phyloP scores from a whole-genome alignment of 2,329 filamentous ascomycete genomes.

The Helotiales sp. region DNA sequence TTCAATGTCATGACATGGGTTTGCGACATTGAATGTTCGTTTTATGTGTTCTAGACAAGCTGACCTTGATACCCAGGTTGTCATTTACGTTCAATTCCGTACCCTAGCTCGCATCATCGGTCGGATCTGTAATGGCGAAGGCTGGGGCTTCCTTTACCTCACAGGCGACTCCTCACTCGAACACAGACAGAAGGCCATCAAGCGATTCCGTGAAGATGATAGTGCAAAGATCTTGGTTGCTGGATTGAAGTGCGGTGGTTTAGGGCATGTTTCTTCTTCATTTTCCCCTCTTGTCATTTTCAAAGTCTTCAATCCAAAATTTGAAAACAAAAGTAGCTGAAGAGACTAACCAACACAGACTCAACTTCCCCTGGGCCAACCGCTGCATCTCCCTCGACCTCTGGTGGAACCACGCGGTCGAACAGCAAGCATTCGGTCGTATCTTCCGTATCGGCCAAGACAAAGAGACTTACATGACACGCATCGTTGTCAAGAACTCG shows the following conservation, averaged over 20 bases:
- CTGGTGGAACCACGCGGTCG: slow-evolving; percentile 47
- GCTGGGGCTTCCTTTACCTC: slow-evolving; percentile 51
- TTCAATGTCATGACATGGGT: background rate
- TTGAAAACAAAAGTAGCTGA: background rate
- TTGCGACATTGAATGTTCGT: background rate
- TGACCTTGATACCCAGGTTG: slow-evolving; percentile 29
- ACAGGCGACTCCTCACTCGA: slow-evolving; percentile 53
- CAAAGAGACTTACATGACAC: slow-evolving; percentile 62
- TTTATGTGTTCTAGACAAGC: background rate
- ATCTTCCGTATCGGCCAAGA: slow-evolving; percentile 69
- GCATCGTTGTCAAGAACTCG: slow-evolving; percentile 58
- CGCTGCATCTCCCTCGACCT: slow-evolving; percentile 49
- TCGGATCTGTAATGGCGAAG: slow-evolving; percentile 54
- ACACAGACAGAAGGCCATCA: slow-evolving; percentile 52
- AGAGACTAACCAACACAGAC: slow-evolving; percentile 30
- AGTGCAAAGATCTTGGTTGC: slow-evolving; percentile 56
- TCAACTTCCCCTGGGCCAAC: slow-evolving; percentile 64
- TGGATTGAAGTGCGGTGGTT: slow-evolving; percentile 60
- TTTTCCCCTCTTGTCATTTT: background rate
- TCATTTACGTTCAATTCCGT: slow-evolving; percentile 65
- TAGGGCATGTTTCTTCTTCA: slow-evolving; percentile 45
- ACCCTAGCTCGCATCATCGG: slow-evolving; percentile 56
- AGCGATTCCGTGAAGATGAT: slow-evolving; percentile 49
- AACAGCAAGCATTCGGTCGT: slow-evolving; percentile 66
- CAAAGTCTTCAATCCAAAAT: background rate